phyloP scores from a whole-genome alignment of 1,284 basidiomycete species.

The Cutaneotrichosporon daszewskae region DNA sequence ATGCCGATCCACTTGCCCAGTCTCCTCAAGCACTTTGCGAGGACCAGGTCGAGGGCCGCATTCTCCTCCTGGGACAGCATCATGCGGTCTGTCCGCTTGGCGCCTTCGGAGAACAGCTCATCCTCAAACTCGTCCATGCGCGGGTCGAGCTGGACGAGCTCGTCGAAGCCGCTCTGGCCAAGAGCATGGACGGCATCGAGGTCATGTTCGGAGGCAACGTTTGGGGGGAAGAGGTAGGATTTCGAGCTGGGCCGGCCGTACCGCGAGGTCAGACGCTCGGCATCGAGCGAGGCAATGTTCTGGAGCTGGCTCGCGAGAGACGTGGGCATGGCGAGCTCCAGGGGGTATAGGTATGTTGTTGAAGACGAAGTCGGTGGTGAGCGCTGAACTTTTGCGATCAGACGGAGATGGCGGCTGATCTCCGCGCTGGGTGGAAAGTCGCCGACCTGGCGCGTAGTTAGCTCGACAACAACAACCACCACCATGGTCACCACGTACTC shows the following conservation, averaged over 20 bases:
- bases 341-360: too few relatives aligned
- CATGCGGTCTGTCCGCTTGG: constrained; percentile 75
- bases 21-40: constrained; percentile 58
- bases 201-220: constrained; percentile 74
- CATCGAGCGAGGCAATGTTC: constrained; percentile 72
- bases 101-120: constrained; percentile 73
- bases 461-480: too few relatives aligned
- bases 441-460: too few relatives aligned
- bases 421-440: too few relatives aligned
- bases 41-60: constrained; percentile 52
- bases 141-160: constrained; percentile 61
- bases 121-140: constrained; percentile 54
- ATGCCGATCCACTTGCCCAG: constrained; percentile 79
- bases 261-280: constrained; percentile 62
- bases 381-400: constrained; percentile 12
- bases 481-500: constrained; percentile 18
- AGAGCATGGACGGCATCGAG: constrained; percentile 81
- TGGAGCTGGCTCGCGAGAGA: constrained; percentile 80
- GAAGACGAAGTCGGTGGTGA: background rate
- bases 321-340: constrained; percentile 51
- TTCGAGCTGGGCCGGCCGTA: constrained; percentile 53
- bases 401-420: constrained; percentile 7
- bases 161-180: constrained; percentile 68
- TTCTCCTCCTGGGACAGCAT: constrained; percentile 64
- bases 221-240: constrained; percentile 79